phyloP scores from a whole-genome alignment of 1,284 basidiomycete species.

The Tremellales sp. region DNA sequence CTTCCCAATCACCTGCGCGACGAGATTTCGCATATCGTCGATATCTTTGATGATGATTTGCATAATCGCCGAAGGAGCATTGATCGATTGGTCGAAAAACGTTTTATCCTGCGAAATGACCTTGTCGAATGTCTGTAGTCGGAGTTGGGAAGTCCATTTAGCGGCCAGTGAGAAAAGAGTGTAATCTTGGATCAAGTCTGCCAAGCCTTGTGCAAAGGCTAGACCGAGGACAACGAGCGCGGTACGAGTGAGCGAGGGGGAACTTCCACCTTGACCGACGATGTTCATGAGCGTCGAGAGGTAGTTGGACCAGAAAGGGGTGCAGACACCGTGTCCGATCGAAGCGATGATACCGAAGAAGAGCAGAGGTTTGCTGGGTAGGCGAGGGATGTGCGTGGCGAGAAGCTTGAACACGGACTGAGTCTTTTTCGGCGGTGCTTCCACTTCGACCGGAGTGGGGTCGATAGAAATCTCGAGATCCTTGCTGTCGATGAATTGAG shows the following conservation, averaged over 20 bases:
- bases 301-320: constrained; percentile 85
- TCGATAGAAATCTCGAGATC: constrained; percentile 8
- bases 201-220: constrained; percentile 68
- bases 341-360: constrained; percentile 64
- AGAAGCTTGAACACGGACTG: constrained; percentile 54
- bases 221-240: constrained; percentile 58
- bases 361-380: constrained; percentile 70
- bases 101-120: constrained; percentile 78
- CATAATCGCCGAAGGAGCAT: constrained; percentile 64
- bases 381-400: constrained; percentile 61
- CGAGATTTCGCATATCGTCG: constrained; percentile 77
- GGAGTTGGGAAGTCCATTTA: constrained; percentile 69
- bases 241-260: constrained; percentile 58
- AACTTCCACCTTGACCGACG: constrained; percentile 65
- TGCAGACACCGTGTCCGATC: constrained; percentile 71
- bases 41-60: constrained; percentile 83
- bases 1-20: constrained; percentile 72
- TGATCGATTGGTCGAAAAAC: constrained; percentile 77
- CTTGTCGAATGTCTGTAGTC: constrained; percentile 58
- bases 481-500: constrained; percentile 23
- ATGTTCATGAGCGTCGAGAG: constrained; percentile 77
- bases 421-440: no score
- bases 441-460: background rate
- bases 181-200: constrained; percentile 69
- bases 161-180: constrained; percentile 70